phyloP scores from a whole-genome alignment of 306 rosid species.

The Quillaja saponaria region DNA sequence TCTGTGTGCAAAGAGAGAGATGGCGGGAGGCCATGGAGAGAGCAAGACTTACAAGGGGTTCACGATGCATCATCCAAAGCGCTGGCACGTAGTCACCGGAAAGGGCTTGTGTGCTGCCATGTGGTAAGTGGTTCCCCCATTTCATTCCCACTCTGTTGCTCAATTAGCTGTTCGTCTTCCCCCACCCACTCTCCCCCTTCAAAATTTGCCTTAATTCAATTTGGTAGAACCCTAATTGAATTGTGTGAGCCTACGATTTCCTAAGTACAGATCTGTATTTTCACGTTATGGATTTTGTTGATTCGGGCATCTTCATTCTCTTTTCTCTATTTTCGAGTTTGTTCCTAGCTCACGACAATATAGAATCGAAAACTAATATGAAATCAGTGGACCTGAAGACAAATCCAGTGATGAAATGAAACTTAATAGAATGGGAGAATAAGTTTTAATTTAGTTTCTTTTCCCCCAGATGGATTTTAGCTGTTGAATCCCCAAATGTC shows the following conservation, averaged over 20 bases:
- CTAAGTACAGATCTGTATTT: not conserved
- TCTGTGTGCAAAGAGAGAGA: constrained; percentile 17
- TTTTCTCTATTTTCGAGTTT: no score
- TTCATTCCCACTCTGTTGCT: not conserved
- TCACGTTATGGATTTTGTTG: no score
- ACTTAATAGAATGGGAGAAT: no score
- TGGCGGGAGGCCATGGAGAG: constrained; percentile 61
- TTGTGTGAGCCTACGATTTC: not conserved
- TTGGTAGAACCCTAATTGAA: not conserved
- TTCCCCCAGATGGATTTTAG: no score
- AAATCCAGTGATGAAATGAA: no score
- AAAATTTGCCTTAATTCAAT: not conserved
- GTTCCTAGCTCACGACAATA: no score
- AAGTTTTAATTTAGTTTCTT: no score
- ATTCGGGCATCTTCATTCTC: no score
- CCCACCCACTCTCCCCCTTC: not conserved
- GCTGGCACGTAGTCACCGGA: constrained; percentile 88
- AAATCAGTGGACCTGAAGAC: no score
- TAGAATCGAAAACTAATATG: no score
- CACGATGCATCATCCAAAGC: constrained; percentile 60
- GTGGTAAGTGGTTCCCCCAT: constrained; percentile 49
- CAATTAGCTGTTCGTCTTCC: not conserved
- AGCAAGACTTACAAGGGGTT: constrained; percentile 53
- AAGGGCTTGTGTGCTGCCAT: constrained; percentile 95
- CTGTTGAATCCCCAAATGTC: no score